These are phyloP conservation scores for Yarrowia sp. DNA, from an alignment of 805 yeast species.

Conservation along the genomic window DNA sequence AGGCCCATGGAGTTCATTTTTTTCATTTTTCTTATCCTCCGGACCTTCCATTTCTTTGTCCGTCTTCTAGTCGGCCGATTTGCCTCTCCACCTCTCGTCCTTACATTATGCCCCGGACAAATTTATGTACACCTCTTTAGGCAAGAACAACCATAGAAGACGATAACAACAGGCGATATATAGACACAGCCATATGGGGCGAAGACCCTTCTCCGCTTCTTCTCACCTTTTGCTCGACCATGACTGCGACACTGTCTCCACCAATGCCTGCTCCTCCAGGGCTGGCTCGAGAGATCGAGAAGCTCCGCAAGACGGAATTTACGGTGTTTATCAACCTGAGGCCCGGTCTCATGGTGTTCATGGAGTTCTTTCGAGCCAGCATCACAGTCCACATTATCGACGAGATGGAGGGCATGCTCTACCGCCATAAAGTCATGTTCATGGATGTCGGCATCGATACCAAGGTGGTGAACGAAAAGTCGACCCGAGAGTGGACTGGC, in stretches of 20 bases:
- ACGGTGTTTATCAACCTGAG: not conserved
- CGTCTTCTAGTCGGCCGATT: no score
- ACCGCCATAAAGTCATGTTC: slow-evolving; percentile 8
- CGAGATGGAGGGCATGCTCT: slow-evolving; percentile 2
- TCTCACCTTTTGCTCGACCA: not conserved
- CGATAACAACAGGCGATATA: not conserved
- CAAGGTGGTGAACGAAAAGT: slow-evolving; percentile 7
- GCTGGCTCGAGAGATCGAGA: not conserved
- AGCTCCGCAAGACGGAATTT: slow-evolving; percentile 4
- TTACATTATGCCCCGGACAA: not conserved
- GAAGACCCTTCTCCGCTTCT: not conserved
- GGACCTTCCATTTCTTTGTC: no score
- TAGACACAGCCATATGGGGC: not conserved
- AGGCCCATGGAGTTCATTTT: no score
- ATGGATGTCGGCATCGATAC: slow-evolving; percentile 13
- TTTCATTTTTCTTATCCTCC: no score
- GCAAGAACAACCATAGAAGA: not conserved
- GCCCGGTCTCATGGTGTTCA: not conserved
- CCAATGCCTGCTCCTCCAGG: not conserved
- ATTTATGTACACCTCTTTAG: not conserved
- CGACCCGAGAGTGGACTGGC: slow-evolving; percentile 13
- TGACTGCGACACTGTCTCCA: not conserved
- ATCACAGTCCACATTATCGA: not conserved
- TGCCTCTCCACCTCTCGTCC: no score
- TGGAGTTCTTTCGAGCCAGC: slow-evolving; percentile 6